Evolutionary conservation across 768 basidiomycete species (phyloP).

Genomic region (Strobilomyces confusus): DNA sequence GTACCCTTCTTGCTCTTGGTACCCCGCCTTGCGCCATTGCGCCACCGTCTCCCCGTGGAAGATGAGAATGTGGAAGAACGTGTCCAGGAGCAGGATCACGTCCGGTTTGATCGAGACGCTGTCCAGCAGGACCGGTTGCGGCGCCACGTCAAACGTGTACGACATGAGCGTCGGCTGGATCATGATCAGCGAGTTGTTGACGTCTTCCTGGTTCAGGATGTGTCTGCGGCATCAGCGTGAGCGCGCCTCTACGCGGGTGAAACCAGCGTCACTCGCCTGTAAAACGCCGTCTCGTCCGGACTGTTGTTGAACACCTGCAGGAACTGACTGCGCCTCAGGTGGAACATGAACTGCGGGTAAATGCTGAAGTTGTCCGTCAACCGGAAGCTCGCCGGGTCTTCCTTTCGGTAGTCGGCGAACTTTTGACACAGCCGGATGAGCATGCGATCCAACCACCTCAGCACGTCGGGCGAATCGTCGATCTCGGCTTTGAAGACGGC

Average conservation of each 20-base stretch:
- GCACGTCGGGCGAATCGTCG: conserved; percentile 94
- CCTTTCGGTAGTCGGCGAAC: conserved; percentile 98
- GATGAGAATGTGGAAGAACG: conserved; percentile 99
- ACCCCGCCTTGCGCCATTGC: conserved; percentile 96
- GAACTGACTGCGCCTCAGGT: conserved; percentile 94
- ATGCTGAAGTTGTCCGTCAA: conserved; percentile 95
- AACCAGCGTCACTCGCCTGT: conserved; percentile 54
- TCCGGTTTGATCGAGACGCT: conserved; percentile 97
- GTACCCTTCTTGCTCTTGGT: conserved; percentile 98
- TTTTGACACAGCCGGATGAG: conserved; percentile 97
- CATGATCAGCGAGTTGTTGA: conserved; percentile 99
- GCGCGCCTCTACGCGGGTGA: background rate
- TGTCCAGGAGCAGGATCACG: conserved; percentile 93
- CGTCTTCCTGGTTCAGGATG: conserved; percentile 93
- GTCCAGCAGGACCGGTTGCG: conserved; percentile 94
- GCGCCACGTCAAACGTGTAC: conserved; percentile 86
- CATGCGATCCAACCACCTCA: conserved; percentile 98
- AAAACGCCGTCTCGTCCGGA: conserved; percentile 99
- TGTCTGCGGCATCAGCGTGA: conserved; percentile 51
- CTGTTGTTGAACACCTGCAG: conserved; percentile 99
- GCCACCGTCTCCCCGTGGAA: conserved; percentile 98
- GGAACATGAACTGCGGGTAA: conserved; percentile 99
- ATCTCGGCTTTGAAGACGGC: conserved; percentile 99
- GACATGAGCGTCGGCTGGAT: conserved; percentile 99
- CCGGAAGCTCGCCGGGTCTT: conserved; percentile 92